phyloP scores from a whole-genome alignment of 129 eudicot species.

The sunflower (Helianthus annuus) region DNA sequence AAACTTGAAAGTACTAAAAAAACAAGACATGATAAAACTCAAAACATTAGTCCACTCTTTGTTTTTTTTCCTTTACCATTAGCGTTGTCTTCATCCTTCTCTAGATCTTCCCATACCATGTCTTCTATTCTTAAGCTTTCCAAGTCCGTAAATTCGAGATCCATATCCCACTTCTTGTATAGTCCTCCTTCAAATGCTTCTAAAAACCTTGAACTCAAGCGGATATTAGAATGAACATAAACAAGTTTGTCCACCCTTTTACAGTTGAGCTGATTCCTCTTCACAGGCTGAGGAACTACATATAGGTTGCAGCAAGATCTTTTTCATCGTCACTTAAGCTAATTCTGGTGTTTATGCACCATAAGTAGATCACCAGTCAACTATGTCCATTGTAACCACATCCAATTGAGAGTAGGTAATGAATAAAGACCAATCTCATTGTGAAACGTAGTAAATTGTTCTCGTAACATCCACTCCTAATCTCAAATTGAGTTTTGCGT shows the following conservation, averaged over 20 bases:
- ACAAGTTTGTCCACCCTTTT: background rate
- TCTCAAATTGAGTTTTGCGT: background rate
- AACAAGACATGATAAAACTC: background rate
- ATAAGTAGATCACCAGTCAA: no score
- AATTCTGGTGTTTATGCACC: no score
- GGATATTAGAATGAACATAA: background rate
- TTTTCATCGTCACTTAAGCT: background rate
- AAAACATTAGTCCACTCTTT: background rate
- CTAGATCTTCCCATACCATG: background rate
- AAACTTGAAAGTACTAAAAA: background rate
- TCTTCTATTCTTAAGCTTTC: background rate
- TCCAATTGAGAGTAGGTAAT: no score
- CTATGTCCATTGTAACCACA: background rate
- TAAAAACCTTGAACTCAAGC: background rate
- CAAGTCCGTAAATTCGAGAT: background rate
- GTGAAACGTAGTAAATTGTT: constrained; percentile 20
- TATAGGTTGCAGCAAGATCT: background rate
- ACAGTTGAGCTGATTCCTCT: no score
- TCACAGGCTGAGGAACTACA: background rate
- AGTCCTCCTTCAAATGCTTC: background rate
- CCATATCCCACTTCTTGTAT: background rate
- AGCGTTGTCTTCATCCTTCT: background rate
- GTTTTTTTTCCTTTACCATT: background rate
- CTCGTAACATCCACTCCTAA: background rate
- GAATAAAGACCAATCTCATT: no score